phyloP scores from a whole-genome alignment of 2,329 filamentous ascomycete genomes.

The Beauveria caledonica region DNA sequence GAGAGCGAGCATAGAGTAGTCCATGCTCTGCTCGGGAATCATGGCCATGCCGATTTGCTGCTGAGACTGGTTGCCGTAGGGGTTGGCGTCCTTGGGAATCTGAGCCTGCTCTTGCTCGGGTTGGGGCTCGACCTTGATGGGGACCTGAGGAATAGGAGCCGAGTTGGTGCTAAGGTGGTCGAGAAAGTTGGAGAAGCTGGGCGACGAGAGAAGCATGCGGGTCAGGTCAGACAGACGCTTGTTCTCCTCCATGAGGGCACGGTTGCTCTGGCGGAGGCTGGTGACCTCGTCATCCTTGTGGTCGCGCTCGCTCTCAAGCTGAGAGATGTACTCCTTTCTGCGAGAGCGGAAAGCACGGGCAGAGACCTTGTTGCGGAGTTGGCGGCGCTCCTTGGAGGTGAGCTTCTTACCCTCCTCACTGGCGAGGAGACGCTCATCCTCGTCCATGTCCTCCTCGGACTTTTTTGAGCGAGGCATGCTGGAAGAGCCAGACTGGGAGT shows the following conservation, averaged over 20 bases:
- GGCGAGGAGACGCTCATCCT: slow-evolving; percentile 87
- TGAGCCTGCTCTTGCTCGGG: slow-evolving; percentile 39
- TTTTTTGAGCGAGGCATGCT: slow-evolving; percentile 73
- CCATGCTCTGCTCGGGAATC: slow-evolving; percentile 70
- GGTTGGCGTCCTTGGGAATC: slow-evolving; percentile 58
- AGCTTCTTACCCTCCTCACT: slow-evolving; percentile 98
- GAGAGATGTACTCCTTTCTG: slow-evolving; percentile 96
- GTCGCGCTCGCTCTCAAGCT: slow-evolving; percentile 85
- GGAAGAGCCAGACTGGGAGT: slow-evolving; percentile 41
- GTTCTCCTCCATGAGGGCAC: slow-evolving; percentile 76
- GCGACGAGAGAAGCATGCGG: slow-evolving; percentile 72
- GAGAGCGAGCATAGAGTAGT: slow-evolving; percentile 64
- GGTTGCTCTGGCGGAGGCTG: slow-evolving; percentile 73
- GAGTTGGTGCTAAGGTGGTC: slow-evolving; percentile 59
- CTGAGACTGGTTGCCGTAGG: slow-evolving; percentile 47
- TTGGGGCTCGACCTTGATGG: slow-evolving; percentile 31
- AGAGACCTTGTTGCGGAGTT: slow-evolving; percentile 98
- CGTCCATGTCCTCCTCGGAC: slow-evolving; percentile 98
- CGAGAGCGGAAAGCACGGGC: slow-evolving; percentile 95
- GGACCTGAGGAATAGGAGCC: slow-evolving; percentile 31
- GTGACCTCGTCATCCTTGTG: slow-evolving; percentile 75
- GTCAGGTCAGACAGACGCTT: slow-evolving; percentile 68
- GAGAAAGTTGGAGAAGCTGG: slow-evolving; percentile 76
- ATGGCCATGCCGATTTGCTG: slow-evolving; percentile 73
- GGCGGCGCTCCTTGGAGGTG: slow-evolving; percentile 93